A percentile compares a stretch with the other conserved stretches of the same genome.
Evolutionary conservation across 352 stramenopile genomes (phyloP).

Genomic region (Proteromonas lacertae): DNA sequence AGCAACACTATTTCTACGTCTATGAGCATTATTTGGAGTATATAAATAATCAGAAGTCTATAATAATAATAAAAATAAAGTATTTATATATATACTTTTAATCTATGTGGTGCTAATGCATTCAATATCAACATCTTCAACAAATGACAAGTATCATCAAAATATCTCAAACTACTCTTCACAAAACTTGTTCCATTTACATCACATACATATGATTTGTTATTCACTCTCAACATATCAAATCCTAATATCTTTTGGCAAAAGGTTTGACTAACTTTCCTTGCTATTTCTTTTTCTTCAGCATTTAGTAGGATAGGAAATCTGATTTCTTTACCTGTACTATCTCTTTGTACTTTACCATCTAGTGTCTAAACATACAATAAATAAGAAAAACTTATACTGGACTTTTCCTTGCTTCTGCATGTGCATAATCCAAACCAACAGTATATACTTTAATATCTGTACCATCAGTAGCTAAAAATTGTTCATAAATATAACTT

Average conservation of each 20-base stretch:
- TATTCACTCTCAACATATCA: conserved; percentile 49
- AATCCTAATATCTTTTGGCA: conserved; percentile 96
- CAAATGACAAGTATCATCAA: no score
- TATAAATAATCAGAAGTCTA: no score
- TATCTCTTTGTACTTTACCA: no score
- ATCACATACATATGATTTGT: conserved; percentile 78
- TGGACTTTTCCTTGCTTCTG: conserved; percentile 86
- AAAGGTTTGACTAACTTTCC: conserved; percentile 65
- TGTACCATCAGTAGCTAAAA: conserved; percentile 93
- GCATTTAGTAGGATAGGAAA: conserved; percentile 94
- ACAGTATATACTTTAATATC: conserved; percentile 97
- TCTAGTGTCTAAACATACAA: no score
- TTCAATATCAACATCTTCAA: no score
- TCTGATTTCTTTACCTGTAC: conserved; percentile 74
- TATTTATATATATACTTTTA: no score
- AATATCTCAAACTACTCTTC: conserved; percentile 98
- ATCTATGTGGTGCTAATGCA: no score
- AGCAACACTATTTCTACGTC: no score
- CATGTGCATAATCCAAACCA: conserved; percentile 85
- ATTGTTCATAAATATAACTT: conserved; percentile 85
- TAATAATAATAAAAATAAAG: no score
- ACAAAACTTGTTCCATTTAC: conserved; percentile 99
- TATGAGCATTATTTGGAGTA: no score
- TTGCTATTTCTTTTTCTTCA: conserved; percentile 88
- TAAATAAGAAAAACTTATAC: no score